Evolutionary conservation across 768 basidiomycete genomes (phyloP), one percentile per base, ranked within the genome.

Genomic region (Russula brevipes): DNA sequence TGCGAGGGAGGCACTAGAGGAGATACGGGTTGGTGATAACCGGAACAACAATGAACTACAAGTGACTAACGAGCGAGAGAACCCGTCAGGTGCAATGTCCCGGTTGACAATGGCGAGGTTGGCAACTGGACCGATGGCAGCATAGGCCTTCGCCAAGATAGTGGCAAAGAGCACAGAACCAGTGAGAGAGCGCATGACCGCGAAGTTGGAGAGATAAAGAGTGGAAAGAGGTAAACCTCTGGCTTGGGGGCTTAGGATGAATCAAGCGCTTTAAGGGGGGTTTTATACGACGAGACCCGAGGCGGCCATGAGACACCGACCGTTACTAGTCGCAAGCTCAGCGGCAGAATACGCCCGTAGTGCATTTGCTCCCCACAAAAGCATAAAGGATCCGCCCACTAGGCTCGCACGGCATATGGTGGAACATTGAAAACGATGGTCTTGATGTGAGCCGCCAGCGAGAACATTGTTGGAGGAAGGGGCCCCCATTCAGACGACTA

Each of bases 1-100:
- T 36, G 78, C 79, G 38, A 82, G 70, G 1, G 75, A 71, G 16
- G 80, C 69, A 39, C 79, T 80, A 19, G 35, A 60, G 8, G 19
- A 14, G 33, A 33, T 16, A 7, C 3, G 6, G 17, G 4, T 53
- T 7, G 10, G 35, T 61, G 33, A 12, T 36, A 0, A 14, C n/a
- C 17, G 7, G 12, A 38, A 30, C 3, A 39, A 24, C 9, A 46
- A 36, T 9, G 49, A 17, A 50, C 16, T n/a, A 24, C 10, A 33
- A 5, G 30, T 35, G 24, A 31, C 47, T 11, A 30, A 64, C 63
- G 55, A 33, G 46, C 72, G 70, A 38, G n/a, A 12, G 51, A 52
- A 70, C 1, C 72, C 72, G 45, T 73, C 71, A 6, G 70, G 24
- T 59, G 62, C 39, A 49, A 72, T 53, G 17, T 56, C 17, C 4